A percentile compares a stretch with the other conserved stretches of the same genome.
Conservation (phyloP, 2,329 filamentous ascomycete species). For the Fusarium phyllophilum region DNA sequence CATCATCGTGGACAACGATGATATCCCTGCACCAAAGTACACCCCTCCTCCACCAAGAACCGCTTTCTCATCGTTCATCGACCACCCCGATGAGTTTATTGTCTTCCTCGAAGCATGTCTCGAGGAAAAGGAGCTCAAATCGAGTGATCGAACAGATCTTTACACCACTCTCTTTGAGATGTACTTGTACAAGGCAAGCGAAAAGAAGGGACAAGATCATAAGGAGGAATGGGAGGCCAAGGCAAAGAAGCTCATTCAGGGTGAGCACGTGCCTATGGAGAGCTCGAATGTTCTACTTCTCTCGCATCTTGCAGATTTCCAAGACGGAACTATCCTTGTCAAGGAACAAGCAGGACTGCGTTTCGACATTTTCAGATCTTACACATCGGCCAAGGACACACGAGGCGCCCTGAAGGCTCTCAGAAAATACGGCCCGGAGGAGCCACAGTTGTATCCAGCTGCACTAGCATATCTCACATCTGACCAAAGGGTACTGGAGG, state of each 20-base stretch:
- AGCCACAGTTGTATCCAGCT: slow-evolving; percentile 91
- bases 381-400: slow-evolving; percentile 92
- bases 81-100: slow-evolving; percentile 92
- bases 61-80: slow-evolving; percentile 96
- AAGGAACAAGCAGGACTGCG: slow-evolving; percentile 92
- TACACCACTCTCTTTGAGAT: slow-evolving; percentile 98
- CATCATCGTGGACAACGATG: slow-evolving; percentile 61
- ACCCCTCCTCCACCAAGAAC: slow-evolving; percentile 83
- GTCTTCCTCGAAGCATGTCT: slow-evolving; percentile 91
- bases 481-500: slow-evolving; percentile 80
- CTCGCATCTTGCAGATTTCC: slow-evolving; percentile 90
- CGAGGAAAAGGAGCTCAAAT: slow-evolving; percentile 73
- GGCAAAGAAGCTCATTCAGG: slow-evolving; percentile 88
- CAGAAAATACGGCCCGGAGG: slow-evolving; percentile 88
- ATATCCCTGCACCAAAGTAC: slow-evolving; percentile 67
- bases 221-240: slow-evolving; percentile 88
- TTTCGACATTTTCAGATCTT: slow-evolving; percentile 96
- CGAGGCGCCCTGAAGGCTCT: slow-evolving; percentile 88
- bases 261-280: slow-evolving; percentile 84
- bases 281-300: slow-evolving; percentile 93
- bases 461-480: slow-evolving; percentile 95
- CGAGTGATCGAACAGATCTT: slow-evolving; percentile 83
- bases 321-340: slow-evolving; percentile 89
- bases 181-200: slow-evolving; percentile 90
- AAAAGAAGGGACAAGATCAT: slow-evolving; percentile 72